Percentiles rank a stretch among this genome's conserved stretches.
Evolutionary conservation across 78 protist genomes (phyloP).

Genomic region (Pirum gemmata): DNA sequence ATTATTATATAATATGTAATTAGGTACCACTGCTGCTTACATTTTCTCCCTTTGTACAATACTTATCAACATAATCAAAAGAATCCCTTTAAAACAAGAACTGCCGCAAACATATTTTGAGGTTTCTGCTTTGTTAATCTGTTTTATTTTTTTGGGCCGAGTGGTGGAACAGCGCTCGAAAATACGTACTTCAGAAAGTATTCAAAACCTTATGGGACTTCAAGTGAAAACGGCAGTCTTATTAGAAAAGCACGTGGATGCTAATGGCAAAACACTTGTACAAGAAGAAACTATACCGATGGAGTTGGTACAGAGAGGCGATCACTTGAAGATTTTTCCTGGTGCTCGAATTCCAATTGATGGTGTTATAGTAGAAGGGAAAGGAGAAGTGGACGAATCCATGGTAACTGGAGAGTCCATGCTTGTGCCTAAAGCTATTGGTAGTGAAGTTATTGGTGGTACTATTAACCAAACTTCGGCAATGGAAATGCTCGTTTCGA

Average conservation of each 20-base stretch:
- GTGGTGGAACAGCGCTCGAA: background rate
- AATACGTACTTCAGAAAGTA: background rate
- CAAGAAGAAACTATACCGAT: background rate
- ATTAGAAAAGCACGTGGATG: background rate
- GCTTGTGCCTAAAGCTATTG: slow-evolving; percentile 66
- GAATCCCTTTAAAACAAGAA: background rate
- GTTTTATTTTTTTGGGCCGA: slow-evolving; percentile 61
- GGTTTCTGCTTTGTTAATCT: slow-evolving; percentile 60
- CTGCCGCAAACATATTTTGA: slow-evolving; percentile 48
- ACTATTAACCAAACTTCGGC: slow-evolving; percentile 68
- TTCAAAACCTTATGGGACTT: background rate
- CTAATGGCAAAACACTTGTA: background rate
- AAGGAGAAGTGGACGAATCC: slow-evolving; percentile 72
- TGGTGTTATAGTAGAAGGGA: slow-evolving; percentile 22
- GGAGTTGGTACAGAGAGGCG: background rate
- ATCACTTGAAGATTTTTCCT: slow-evolving; percentile 18
- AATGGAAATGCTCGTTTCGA: slow-evolving; percentile 55
- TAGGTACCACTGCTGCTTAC: slow-evolving; percentile 78
- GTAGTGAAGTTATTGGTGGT: slow-evolving; percentile 82
- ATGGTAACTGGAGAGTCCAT: slow-evolving; percentile 86
- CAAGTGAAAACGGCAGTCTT: background rate
- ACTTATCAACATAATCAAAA: background rate
- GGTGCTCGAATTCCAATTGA: slow-evolving; percentile 42
- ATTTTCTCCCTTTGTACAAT: slow-evolving; percentile 62
- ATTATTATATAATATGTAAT: too few relatives aligned